A percentile compares a stretch with the other conserved stretches of the same genome.
Conservation (phyloP, 129 eudicot species). For the Chrysanthemum seticuspe region DNA sequence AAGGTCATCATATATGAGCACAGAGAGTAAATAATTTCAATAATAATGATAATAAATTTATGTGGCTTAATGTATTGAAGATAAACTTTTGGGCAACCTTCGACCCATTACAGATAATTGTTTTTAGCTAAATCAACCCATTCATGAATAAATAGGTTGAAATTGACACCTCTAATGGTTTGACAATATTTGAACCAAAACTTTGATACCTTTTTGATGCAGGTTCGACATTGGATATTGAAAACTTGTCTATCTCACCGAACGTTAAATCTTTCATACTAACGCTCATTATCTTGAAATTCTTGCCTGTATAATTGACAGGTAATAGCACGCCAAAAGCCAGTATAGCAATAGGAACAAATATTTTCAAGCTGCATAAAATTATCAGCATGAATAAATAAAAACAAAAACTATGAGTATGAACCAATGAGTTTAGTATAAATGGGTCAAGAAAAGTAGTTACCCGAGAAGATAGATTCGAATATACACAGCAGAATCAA, state of each 20-base stretch:
- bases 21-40: no score
- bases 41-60: no score
- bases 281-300: slow-evolving; percentile 28
- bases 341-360: slow-evolving; percentile 80
- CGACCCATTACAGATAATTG: no score
- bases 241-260: slow-evolving; percentile 86
- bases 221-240: slow-evolving; percentile 82
- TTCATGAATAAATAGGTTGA: background rate
- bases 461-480: slow-evolving; percentile 96
- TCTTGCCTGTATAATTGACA: slow-evolving; percentile 74
- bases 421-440: background rate
- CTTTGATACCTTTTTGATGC: slow-evolving; percentile 68
- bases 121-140: no score
- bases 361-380: slow-evolving; percentile 86
- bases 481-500: slow-evolving; percentile 90
- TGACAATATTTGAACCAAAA: background rate
- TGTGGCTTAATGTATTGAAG: no score
- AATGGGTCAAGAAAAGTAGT: slow-evolving; percentile 25
- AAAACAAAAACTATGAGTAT: background rate
- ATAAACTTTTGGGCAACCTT: background rate
- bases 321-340: slow-evolving; percentile 84
- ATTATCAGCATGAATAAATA: slow-evolving; percentile 8
- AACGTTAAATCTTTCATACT: slow-evolving; percentile 52
- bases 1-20: no score
- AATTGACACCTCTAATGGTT: slow-evolving; percentile 4